Evolutionary conservation across 2,329 filamentous ascomycete genomes (phyloP).

Genomic region (Eurotiales sp.): DNA sequence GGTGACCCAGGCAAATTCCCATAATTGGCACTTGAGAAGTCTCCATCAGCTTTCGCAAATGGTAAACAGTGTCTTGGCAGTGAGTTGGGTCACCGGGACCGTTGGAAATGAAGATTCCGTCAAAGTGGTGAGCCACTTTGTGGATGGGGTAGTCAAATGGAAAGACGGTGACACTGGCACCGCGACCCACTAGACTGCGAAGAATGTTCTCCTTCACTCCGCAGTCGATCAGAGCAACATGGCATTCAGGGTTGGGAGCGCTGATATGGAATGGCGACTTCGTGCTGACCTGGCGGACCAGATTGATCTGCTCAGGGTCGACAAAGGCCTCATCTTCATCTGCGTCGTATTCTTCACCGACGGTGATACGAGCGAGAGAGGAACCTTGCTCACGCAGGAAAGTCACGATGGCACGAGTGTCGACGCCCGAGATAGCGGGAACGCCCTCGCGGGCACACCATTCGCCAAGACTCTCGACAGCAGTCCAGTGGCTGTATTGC

Average conservation of each 20-base stretch:
- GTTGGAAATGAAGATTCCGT: constrained; percentile 98
- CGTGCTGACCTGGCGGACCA: constrained; percentile 93
- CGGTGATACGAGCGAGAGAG: constrained; percentile 87
- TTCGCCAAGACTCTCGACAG: constrained; percentile 84
- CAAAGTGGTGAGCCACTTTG: constrained; percentile 96
- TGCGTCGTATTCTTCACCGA: constrained; percentile 96
- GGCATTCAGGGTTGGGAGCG: constrained; percentile 75
- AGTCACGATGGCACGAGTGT: constrained; percentile 95
- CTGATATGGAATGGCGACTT: constrained; percentile 96
- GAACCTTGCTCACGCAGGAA: constrained; percentile 94
- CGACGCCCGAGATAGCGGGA: constrained; percentile 92
- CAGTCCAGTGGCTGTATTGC: constrained; percentile 98
- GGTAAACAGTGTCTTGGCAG: constrained; percentile 90
- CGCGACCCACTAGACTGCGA: constrained; percentile 85
- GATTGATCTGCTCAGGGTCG: constrained; percentile 93
- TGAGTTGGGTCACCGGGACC: constrained; percentile 97
- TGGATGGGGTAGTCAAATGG: constrained; percentile 97
- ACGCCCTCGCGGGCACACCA: constrained; percentile 98
- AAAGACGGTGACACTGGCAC: constrained; percentile 89
- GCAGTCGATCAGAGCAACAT: constrained; percentile 94
- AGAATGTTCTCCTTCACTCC: constrained; percentile 99
- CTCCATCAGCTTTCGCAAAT: constrained; percentile 86
- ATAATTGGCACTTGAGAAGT: constrained; percentile 87
- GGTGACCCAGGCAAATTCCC: constrained; percentile 96
- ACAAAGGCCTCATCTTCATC: constrained; percentile 96